Conservation (phyloP, 2,329 filamentous ascomycete genomes). For the Scopulariopsis brevicaulis region DNA sequence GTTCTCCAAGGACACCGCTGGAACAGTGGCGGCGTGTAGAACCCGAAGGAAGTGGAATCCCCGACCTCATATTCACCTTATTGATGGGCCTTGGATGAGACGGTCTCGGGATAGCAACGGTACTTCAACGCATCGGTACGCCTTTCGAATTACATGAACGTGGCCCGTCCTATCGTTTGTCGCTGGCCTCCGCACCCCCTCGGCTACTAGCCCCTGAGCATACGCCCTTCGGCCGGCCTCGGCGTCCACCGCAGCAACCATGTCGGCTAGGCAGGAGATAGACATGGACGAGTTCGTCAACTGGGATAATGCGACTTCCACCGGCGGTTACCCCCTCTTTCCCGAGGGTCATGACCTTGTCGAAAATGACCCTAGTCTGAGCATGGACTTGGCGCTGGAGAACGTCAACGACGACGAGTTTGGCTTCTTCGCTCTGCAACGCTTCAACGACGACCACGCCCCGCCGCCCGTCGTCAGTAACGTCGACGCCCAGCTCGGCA, state of each 20-base stretch:
- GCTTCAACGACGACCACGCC: conserved; percentile 34
- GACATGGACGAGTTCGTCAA: conserved; percentile 52
- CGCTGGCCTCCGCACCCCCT: background rate
- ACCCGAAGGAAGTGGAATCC: background rate
- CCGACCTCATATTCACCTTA: background rate
- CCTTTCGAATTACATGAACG: background rate
- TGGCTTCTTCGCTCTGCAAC: conserved; percentile 46
- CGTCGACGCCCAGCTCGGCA: conserved; percentile 5
- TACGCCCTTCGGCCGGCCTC: conserved; percentile 4
- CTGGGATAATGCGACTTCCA: conserved; percentile 40
- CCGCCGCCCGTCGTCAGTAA: conserved; percentile 11
- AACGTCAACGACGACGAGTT: conserved; percentile 48
- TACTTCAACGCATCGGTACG: background rate
- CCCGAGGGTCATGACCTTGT: background rate
- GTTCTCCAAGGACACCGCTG: background rate
- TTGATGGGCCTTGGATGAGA: background rate
- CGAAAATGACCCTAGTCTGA: conserved; percentile 15
- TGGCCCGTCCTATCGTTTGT: background rate
- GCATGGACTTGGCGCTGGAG: conserved; percentile 42
- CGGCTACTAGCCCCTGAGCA: background rate
- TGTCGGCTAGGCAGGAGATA: conserved; percentile 16
- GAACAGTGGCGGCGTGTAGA: background rate
- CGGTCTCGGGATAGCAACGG: background rate
- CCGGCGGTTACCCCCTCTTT: conserved; percentile 9
- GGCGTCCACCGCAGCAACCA: conserved; percentile 7